Base-by-base conservation (phyloP, 2,329 filamentous ascomycete genomes). In the Metarhizium anisopliae region DNA sequence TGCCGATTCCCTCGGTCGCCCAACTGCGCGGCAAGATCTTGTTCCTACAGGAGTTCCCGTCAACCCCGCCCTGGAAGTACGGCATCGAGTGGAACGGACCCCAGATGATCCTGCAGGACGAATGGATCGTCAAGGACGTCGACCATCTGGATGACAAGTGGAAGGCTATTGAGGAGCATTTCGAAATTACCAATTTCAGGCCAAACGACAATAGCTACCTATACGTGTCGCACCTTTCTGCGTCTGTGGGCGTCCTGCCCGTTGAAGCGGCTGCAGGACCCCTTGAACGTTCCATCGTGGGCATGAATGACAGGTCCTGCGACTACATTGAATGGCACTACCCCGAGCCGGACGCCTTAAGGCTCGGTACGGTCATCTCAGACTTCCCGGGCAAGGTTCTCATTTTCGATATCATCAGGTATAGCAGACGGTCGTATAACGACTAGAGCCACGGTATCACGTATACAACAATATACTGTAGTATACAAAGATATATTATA, bases 291-390 rank as follows among this genome's bases (percentile, higher is more conserved):
- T 68, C 68, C 16, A 66, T 77, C 4, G 61, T 62, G n/a, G 77
- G 77, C 32, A 77, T 79, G 68, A 79, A 79, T 55, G 76, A 78
- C 59, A 70, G 72, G 66, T 77, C 75, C 38, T 75, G 75, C 36
- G 64, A 66, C 59, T 78, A 73, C 72, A 65, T 78, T 42, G 63
- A 66, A 36, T 64, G 70, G 43, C 66, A 63, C 36, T 62, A 63
- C 25, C 55, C 61, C 6, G 61, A 60, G 8, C 55, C 60, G 4
- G 64, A 62, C 3, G 65, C 62, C 3, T 65, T 66, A 8, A 65
- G 71, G 29, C 71, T 74, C 1, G 77, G 77, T 11, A 65, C 79
- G 8, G 68, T 79, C 40, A 78, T 79, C 59, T 67, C 75, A 2
- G 77, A 79, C 56, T 79, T 79, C 51, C 76, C 76, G 0, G 77